Percentiles rank a stretch among this genome's conserved stretches.
Conservation (phyloP, 352 stramenopile species). For the Phytophthora cactorum region DNA sequence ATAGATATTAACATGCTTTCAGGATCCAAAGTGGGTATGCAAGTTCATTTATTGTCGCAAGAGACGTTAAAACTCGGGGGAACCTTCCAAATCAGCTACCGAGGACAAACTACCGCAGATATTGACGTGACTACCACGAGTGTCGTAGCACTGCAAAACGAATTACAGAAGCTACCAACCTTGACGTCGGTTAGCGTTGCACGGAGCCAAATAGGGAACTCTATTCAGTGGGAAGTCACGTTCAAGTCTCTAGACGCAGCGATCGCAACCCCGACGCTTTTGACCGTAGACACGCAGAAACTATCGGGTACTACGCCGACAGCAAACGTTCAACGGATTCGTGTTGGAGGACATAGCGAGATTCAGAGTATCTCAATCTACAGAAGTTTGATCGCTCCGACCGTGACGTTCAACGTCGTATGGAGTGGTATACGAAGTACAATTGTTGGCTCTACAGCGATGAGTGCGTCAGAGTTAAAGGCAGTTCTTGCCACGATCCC, state of each 20-base stretch:
- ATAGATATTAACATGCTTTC: conserved; percentile 34
- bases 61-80: conserved; percentile 54
- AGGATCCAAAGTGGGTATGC: conserved; percentile 46
- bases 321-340: conserved; percentile 20
- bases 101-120: conserved; percentile 37
- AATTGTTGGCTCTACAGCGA: conserved; percentile 26
- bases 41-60: conserved; percentile 34
- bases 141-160: conserved; percentile 27
- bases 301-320: conserved; percentile 30
- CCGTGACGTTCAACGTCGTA: conserved; percentile 38
- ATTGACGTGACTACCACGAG: conserved; percentile 35
- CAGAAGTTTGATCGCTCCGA: conserved; percentile 21
- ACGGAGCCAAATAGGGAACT: conserved; percentile 11
- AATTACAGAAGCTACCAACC: conserved; percentile 28
- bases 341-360: conserved; percentile 33
- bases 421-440: conserved; percentile 46
- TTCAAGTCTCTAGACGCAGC: conserved; percentile 41
- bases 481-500: conserved; percentile 38
- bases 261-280: conserved; percentile 19
- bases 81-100: conserved; percentile 44
- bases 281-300: conserved; percentile 18
- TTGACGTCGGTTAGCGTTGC: conserved; percentile 33
- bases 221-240: conserved; percentile 40
- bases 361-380: conserved; percentile 55
- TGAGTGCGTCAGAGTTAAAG: conserved; percentile 43